A percentile compares a stretch with the other conserved stretches of the same genome.
Conservation (phyloP, 2,329 filamentous ascomycete genomes). For the Colletotrichum cereale region DNA sequence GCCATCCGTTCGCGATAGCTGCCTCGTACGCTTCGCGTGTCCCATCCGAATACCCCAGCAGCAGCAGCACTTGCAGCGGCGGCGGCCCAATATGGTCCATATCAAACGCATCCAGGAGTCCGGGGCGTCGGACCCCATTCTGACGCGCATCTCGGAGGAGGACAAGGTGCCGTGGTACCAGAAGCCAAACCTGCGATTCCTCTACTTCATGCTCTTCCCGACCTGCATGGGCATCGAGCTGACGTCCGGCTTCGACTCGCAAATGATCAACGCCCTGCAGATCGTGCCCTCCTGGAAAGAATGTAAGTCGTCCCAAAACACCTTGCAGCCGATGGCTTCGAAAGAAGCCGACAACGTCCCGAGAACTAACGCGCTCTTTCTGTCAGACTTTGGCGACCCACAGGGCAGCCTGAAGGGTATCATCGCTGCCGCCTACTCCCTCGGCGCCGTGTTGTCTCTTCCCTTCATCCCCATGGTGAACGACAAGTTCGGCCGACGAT, state of each 20-base stretch:
- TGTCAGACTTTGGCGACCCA: slow-evolving; percentile 59
- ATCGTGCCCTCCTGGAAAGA: slow-evolving; percentile 52
- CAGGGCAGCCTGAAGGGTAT: slow-evolving; percentile 63
- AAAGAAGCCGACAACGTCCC: slow-evolving; percentile 26
- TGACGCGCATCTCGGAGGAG: slow-evolving; percentile 50
- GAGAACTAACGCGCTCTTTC: background rate
- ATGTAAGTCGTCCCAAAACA: slow-evolving; percentile 48
- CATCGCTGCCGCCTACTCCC: slow-evolving; percentile 69
- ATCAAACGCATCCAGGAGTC: slow-evolving; percentile 35
- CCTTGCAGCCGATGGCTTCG: background rate
- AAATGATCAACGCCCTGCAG: slow-evolving; percentile 60
- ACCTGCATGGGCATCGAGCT: slow-evolving; percentile 72
- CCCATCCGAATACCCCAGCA: background rate
- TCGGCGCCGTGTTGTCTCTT: slow-evolving; percentile 69
- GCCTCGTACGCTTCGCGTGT: background rate
- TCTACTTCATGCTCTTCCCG: slow-evolving; percentile 70
- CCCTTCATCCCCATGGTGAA: slow-evolving; percentile 69
- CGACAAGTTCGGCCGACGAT: slow-evolving; percentile 66
- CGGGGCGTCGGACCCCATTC: slow-evolving; percentile 46
- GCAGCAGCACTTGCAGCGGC: background rate
- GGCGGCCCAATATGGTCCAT: slow-evolving; percentile 26
- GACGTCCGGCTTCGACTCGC: slow-evolving; percentile 60
- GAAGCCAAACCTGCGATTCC: slow-evolving; percentile 68
- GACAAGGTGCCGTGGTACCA: slow-evolving; percentile 65
- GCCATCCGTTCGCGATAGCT: background rate